A percentile compares a stretch with the other conserved stretches of the same genome.
Conservation (phyloP, 345 rosid species). For the Salix exigua region DNA sequence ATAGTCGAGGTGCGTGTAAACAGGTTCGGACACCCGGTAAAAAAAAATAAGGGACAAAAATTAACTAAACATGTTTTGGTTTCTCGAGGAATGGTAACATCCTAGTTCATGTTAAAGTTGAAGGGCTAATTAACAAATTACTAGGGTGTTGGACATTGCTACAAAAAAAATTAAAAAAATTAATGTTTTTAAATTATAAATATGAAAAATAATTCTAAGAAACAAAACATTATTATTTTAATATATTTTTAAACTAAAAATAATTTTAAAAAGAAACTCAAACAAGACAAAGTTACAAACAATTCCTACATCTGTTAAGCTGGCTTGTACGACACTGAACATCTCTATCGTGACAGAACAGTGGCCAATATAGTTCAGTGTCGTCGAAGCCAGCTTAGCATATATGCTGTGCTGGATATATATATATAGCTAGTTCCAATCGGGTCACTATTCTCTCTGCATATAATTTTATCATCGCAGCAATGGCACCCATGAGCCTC, state of each 20-base stretch:
- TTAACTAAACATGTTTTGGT: background rate
- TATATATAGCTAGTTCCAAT: background rate
- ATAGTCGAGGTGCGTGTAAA: too few relatives aligned
- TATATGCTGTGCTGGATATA: background rate
- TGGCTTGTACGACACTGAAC: background rate
- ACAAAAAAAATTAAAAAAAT: too few relatives aligned
- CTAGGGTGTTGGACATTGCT: too few relatives aligned
- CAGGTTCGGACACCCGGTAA: too few relatives aligned
- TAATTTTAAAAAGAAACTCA: too few relatives aligned
- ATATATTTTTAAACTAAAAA: too few relatives aligned
- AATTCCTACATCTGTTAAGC: too few relatives aligned
- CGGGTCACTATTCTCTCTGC: constrained; percentile 11
- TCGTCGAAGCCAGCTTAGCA: constrained; percentile 21
- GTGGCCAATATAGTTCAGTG: constrained; percentile 36
- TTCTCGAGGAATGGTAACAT: constrained; percentile 27
- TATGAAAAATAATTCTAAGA: too few relatives aligned
- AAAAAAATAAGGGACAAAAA: constrained; percentile 24
- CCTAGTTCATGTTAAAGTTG: constrained; percentile 9
- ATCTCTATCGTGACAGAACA: constrained; percentile 6
- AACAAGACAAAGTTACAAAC: too few relatives aligned
- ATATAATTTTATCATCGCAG: background rate
- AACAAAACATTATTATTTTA: too few relatives aligned
- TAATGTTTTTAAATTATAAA: too few relatives aligned
- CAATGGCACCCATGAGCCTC: constrained; percentile 68
- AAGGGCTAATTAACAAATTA: background rate